A percentile compares a stretch with the other conserved stretches of the same genome.
phyloP scores from a whole-genome alignment of 1,139 yeast species.

The Ogataea hybrid region DNA sequence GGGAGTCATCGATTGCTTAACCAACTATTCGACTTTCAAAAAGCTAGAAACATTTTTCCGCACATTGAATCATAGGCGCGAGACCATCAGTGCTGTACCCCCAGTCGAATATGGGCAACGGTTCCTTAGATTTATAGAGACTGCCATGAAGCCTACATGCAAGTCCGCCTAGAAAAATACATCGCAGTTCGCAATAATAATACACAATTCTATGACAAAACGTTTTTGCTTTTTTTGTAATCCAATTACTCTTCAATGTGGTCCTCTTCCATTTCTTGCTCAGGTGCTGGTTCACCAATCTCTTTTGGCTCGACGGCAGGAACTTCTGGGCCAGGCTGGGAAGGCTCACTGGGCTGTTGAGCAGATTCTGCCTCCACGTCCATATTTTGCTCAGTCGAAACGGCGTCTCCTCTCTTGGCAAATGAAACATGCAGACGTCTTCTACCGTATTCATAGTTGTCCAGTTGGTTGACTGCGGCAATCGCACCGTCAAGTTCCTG shows the following conservation, averaged over 20 bases:
- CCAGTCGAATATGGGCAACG: slow-evolving; percentile 88
- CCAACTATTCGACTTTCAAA: slow-evolving; percentile 77
- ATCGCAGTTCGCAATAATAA: slow-evolving; percentile 11
- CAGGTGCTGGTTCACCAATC: slow-evolving; percentile 6
- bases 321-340: slow-evolving; percentile 11
- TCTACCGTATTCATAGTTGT: slow-evolving; percentile 83
- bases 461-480: slow-evolving; percentile 68
- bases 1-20: slow-evolving; percentile 93
- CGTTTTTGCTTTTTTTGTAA: slow-evolving; percentile 5
- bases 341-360: slow-evolving; percentile 1
- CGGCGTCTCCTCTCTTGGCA: slow-evolving; percentile 38
- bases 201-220: slow-evolving; percentile 8
- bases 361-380: slow-evolving; percentile 5
- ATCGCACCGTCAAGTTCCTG: slow-evolving; percentile 69
- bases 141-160: slow-evolving; percentile 18
- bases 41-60: slow-evolving; percentile 86
- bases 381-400: slow-evolving; percentile 3
- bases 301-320: slow-evolving; percentile 5
- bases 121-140: slow-evolving; percentile 67
- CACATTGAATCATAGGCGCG: slow-evolving; percentile 64
- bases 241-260: slow-evolving; percentile 26
- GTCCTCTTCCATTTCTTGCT: slow-evolving; percentile 22
- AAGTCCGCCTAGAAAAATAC: slow-evolving; percentile 5
- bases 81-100: slow-evolving; percentile 84
- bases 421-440: slow-evolving; percentile 66